Evolutionary conservation across 2,329 filamentous ascomycete species (phyloP), one percentile per base, ranked within the genome.

Genomic region (Verticillium longisporum): DNA sequence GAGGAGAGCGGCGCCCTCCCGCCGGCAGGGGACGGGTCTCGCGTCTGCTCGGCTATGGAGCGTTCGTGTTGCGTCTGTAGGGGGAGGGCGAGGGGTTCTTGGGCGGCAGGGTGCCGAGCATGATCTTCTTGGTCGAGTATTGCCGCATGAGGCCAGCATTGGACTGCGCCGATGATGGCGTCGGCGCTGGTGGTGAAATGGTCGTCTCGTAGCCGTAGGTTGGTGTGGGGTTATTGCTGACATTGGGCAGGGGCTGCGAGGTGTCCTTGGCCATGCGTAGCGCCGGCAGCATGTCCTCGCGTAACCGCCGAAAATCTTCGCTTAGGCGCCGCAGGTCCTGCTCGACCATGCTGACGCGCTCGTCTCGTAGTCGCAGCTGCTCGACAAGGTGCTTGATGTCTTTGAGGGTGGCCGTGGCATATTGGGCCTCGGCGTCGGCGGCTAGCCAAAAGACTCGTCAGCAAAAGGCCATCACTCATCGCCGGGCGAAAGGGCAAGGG

Each of bases 301-400:
- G 85, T 65, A 99, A 77, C 66, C 91, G 88, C 67, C 90, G 85
- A 72, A 96, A 97, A 72, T 98, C 93, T 50, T 97, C 92, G 13
- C 89, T 88, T 69, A 98, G 83, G 63, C 89, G 87, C 64, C 90
- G 87, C 70, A 98, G 77, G 71, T 98, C 92, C 62, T 88, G 84
- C 74, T 98, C 94, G 32, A 94, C 84, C 54, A 90, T 80, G 65
- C 86, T 87, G 77, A 98, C 94, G 62, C 92, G 88, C 76, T 97
- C 92, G 73, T 99, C 95, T 67, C 95, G 90, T 65, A 96, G 80
- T 66, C 91, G 88, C 55, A 99, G 87, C 64, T 96, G 92, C 70
- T 94, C 90, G 64, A 97, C 94, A 21, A 99, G 84, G 59, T 93
- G 88, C 66, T 91, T 90, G 69, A 99, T 92, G 71, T 99, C 95